Evolutionary conservation across 768 basidiomycete genomes (phyloP), one percentile per base, ranked within the genome.

Genomic region (Rhodotorula toruloides): DNA sequence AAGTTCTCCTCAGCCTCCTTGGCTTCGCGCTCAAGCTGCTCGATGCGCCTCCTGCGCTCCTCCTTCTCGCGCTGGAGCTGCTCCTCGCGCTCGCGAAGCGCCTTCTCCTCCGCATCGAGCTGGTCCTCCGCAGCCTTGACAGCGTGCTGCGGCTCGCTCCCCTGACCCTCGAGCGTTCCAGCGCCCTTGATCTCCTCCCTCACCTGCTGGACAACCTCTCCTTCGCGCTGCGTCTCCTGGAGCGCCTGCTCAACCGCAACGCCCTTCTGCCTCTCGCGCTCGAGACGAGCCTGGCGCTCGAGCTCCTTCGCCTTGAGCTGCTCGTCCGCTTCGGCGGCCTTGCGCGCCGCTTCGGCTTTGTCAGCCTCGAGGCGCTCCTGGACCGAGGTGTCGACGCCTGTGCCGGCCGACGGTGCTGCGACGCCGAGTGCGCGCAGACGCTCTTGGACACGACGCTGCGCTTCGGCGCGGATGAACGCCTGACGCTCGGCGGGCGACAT

Each of bases 341-440:
- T 90, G 76, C 90, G 89, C 70, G 91, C 92, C 0, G 93, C 93
- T 75, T 96, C 94, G 75, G 83, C 86, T 81, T 87, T 89, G 74
- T 98, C 94, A 72, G 85, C 82, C 43, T 84, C 86, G 10, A 98
- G 82, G 16, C 93, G 81, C 70, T 92, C 89, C 75, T 91, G 88
- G 5, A 96, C 90, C 58, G 81, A 83, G 12, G 84, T 86, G 76
- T 96, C 93, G 16, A 92, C 80, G 34, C 52, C 52, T 22, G 21
- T 82, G 71, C 0, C 78, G 12, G 81, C 72, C 0, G 79, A 47
- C 17, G 81, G 76, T 2, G 83, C 76, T 21, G 82, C 81, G 25
- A 96, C 83, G 10, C 94, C 94, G 16, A 97, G 83, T 0, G 87
- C 87, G 44, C 85, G 84, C 82, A 87, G 91, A 39, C 94, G 87